Conservation (phyloP, 164 flowering plant species). For the Malania oleifera region DNA sequence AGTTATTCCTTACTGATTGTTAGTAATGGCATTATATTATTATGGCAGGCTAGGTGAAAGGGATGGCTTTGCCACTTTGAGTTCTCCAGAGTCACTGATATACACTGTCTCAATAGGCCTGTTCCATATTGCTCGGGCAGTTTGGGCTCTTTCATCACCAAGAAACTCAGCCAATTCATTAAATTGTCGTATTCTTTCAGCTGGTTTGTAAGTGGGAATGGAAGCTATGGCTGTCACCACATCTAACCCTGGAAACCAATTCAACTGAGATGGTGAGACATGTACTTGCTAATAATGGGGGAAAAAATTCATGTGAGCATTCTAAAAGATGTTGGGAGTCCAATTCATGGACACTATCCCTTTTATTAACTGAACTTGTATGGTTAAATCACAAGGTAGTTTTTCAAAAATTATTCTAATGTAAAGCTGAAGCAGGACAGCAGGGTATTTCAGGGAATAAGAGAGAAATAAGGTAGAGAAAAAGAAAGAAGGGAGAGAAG, state of each 20-base stretch:
- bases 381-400: too few relatives aligned
- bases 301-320: too few relatives aligned
- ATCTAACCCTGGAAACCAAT: slow-evolving; percentile 69
- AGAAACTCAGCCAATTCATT: slow-evolving; percentile 80
- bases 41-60: slow-evolving; percentile 75
- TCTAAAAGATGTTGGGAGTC: too few relatives aligned
- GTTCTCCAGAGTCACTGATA: slow-evolving; percentile 87
- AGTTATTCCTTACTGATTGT: too few relatives aligned
- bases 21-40: too few relatives aligned
- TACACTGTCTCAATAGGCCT: slow-evolving; percentile 77
- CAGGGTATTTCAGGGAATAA: too few relatives aligned
- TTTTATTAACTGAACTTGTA: too few relatives aligned
- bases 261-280: slow-evolving; percentile 3
- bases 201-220: slow-evolving; percentile 80
- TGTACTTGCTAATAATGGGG: background rate
- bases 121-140: slow-evolving; percentile 81
- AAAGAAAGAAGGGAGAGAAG: too few relatives aligned
- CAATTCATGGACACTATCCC: too few relatives aligned
- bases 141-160: slow-evolving; percentile 93
- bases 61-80: slow-evolving; percentile 74
- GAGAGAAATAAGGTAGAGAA: too few relatives aligned
- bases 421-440: too few relatives aligned
- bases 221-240: slow-evolving; percentile 73
- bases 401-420: too few relatives aligned
- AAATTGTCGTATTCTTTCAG: slow-evolving; percentile 70